These are phyloP conservation scores for Pichia exigua DNA, from an alignment of 805 yeast genomes.

Conservation along the genomic window DNA sequence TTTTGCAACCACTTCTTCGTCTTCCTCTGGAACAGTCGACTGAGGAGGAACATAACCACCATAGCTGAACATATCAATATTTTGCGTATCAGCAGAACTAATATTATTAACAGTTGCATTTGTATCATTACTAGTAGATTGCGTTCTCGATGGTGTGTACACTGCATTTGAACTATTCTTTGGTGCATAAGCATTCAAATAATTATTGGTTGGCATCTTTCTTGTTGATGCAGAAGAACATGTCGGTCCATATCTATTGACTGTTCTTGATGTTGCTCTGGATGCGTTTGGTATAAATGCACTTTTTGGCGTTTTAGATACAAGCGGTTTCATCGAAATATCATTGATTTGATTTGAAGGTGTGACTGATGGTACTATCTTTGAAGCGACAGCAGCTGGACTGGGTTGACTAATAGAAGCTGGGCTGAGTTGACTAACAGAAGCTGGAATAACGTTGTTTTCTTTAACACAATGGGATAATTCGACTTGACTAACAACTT, in stretches of 20 bases:
- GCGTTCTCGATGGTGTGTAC: neutral
- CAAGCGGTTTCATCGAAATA: neutral
- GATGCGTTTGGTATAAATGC: neutral
- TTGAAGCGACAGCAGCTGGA: neutral
- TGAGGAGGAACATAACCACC: constrained; percentile 26
- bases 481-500: neutral
- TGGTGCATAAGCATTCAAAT: constrained; percentile 9
- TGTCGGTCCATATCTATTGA: constrained; percentile 9
- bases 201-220: constrained; percentile 5
- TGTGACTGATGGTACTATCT: neutral
- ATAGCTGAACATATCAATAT: constrained; percentile 25
- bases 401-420: neutral
- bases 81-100: constrained; percentile 11
- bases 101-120: constrained; percentile 7
- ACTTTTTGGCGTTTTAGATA: neutral
- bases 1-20: neutral
- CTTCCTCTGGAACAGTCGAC: neutral
- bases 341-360: neutral
- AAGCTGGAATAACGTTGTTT: too few relatives aligned
- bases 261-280: neutral
- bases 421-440: too few relatives aligned
- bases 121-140: neutral
- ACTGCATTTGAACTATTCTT: neutral
- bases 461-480: too few relatives aligned
- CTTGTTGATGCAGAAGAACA: neutral